Evolutionary conservation across 441 rosid species (phyloP).

Genomic region (Erodium texanum): DNA sequence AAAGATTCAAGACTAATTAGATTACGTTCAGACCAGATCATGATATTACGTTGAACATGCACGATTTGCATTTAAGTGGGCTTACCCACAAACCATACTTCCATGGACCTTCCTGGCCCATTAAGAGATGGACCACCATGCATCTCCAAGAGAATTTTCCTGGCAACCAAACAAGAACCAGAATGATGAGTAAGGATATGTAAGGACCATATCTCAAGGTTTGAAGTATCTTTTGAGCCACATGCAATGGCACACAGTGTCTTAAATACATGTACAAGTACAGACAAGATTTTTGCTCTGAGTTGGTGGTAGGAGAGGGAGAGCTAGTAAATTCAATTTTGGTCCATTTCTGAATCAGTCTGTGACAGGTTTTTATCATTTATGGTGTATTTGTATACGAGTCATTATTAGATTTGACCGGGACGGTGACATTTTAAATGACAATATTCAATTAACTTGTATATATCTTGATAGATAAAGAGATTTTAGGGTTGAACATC

Average conservation of each 20-base stretch:
- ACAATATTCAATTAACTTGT: too few species aligned
- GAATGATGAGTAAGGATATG: too few species aligned
- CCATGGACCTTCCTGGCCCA: neutral
- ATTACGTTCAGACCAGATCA: too few species aligned
- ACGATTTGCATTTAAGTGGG: too few species aligned
- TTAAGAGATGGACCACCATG: slow-evolving; percentile 3
- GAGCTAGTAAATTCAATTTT: neutral
- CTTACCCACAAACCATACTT: neutral
- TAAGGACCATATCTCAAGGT: neutral
- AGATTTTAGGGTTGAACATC: too few species aligned
- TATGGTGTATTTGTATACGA: too few species aligned
- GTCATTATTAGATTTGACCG: neutral
- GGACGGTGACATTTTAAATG: neutral
- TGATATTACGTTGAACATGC: too few species aligned
- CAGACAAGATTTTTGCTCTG: neutral
- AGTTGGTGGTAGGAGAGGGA: neutral
- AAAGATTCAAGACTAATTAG: too few species aligned
- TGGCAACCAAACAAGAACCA: neutral
- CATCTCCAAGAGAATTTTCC: neutral
- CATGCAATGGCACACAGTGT: neutral
- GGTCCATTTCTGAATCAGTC: neutral
- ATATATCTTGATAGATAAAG: too few species aligned
- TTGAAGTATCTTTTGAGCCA: neutral
- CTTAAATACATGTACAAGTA: neutral
- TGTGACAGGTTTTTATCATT: too few species aligned